A percentile compares a stretch with the other conserved stretches of the same genome.
Conservation (phyloP, 2,329 filamentous ascomycete species). For the Chaetomiaceae sp. region DNA sequence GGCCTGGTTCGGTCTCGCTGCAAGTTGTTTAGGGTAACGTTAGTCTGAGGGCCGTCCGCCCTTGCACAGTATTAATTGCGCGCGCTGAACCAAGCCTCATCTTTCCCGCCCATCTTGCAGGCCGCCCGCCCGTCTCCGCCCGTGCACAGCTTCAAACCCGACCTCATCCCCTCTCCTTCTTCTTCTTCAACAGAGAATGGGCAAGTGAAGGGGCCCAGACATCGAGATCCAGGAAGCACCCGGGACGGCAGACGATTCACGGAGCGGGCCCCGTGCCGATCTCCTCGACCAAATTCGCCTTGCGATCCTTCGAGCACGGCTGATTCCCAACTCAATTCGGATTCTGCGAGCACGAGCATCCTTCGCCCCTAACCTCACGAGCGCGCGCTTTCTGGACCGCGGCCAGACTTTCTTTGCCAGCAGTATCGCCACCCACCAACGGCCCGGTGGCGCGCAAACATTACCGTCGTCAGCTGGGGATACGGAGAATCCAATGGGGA, state of each 20-base stretch:
- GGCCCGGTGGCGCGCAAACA: not conserved
- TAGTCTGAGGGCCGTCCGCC: slow-evolving; percentile 3
- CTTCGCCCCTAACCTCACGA: not conserved
- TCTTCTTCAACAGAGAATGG: not conserved
- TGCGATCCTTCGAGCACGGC: not conserved
- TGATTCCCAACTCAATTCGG: not conserved
- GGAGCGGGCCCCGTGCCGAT: not conserved
- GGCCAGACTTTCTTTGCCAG: not conserved
- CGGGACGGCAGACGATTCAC: not conserved
- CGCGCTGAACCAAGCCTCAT: slow-evolving; percentile 4
- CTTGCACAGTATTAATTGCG: slow-evolving; percentile 12
- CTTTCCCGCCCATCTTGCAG: not conserved
- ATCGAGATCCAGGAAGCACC: slow-evolving; percentile 2
- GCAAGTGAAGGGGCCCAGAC: not conserved
- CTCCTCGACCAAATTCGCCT: not conserved
- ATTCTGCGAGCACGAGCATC: not conserved
- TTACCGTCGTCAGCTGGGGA: not conserved
- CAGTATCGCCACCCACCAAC: not conserved
- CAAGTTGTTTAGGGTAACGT: too few relatives aligned
- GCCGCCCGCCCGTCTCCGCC: not conserved
- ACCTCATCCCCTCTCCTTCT: not conserved
- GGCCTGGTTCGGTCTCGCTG: slow-evolving; percentile 1
- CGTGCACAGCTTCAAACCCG: not conserved
- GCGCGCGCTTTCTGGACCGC: slow-evolving; percentile 11
- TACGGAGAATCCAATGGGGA: slow-evolving; percentile 24